Conservation (phyloP, 163 green algal species). For the Scenedesmus sp. region DNA sequence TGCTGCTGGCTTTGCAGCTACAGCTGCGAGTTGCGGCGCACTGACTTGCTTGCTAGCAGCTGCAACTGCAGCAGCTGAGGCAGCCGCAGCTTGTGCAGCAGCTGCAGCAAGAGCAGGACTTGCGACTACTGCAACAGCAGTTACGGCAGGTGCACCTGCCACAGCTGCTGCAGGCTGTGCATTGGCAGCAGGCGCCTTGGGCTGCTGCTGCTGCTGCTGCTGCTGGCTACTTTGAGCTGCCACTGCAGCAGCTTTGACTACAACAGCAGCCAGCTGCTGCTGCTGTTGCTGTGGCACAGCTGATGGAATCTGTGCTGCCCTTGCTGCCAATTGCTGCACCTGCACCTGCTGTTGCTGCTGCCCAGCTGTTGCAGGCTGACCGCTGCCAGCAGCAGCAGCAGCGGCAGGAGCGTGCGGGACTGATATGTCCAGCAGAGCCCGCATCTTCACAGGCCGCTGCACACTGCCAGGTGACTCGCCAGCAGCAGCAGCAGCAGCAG, state of each 20-base stretch:
- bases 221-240: constrained; percentile 1
- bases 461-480: not conserved
- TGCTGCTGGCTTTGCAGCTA: not conserved
- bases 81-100: not conserved
- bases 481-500: not conserved
- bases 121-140: not conserved
- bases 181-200: not conserved
- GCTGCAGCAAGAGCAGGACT: not conserved
- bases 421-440: not conserved
- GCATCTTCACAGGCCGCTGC: not conserved
- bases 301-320: not conserved
- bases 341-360: not conserved
- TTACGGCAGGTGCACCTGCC: not conserved
- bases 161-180: not conserved
- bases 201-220: not conserved
- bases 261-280: not conserved
- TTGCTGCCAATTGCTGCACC: not conserved
- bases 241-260: not conserved
- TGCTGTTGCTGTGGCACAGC: not conserved
- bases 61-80: not conserved
- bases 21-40: not conserved
- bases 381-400: constrained; percentile 2
- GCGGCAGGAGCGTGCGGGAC: not conserved
- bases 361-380: not conserved
- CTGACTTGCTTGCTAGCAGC: not conserved